Percentiles rank a stretch among this genome's conserved stretches.
Evolutionary conservation across 257 asterid genomes (phyloP).

Genomic region (Striga asiatica): DNA sequence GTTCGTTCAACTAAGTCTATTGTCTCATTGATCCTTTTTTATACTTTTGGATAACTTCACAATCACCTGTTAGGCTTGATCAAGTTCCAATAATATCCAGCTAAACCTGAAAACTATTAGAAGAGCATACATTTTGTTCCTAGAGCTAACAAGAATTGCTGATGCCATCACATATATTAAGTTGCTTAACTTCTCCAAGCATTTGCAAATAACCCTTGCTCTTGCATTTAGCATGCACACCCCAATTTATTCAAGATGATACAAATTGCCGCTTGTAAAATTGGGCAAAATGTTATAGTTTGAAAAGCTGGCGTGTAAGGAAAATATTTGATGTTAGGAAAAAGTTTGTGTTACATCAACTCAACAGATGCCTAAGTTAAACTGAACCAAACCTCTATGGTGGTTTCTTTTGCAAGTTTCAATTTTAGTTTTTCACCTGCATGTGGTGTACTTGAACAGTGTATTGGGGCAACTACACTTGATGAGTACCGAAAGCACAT

Average conservation of each 20-base stretch:
- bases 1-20: no score
- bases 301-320: not conserved
- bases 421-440: not conserved
- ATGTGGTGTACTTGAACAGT: constrained; percentile 34
- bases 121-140: not conserved
- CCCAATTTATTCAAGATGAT: not conserved
- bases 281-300: not conserved
- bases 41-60: not conserved
- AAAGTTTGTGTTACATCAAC: not conserved
- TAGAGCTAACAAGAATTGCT: not conserved
- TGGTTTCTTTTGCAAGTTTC: not conserved
- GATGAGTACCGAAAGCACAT: constrained; percentile 88
- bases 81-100: not conserved
- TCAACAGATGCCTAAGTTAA: no score
- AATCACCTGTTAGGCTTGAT: not conserved
- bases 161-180: not conserved
- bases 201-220: not conserved
- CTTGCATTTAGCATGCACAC: not conserved
- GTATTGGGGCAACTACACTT: constrained; percentile 93
- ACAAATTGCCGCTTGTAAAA: not conserved
- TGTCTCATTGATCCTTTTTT: no score
- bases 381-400: not conserved
- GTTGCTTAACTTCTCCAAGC: not conserved
- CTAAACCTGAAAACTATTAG: not conserved
- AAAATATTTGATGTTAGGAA: not conserved